A percentile compares a stretch with the other conserved stretches of the same genome.
These are phyloP conservation scores for Lichtheimia ornata DNA, from an alignment of 371 early-diverging fungal genomes.

Conservation along the genomic window DNA sequence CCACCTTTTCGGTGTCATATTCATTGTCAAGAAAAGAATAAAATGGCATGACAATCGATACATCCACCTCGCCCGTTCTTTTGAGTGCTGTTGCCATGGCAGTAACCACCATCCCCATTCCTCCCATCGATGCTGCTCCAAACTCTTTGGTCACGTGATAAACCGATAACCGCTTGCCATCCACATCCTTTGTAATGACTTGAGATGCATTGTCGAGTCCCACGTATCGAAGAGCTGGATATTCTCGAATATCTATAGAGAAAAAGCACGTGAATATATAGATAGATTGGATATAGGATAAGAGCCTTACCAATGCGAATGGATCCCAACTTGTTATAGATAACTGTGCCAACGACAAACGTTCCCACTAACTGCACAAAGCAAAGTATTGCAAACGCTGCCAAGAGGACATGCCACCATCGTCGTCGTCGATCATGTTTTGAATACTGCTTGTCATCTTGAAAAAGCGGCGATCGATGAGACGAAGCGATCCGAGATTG, in stretches of 20 bases:
- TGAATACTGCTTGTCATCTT: background rate
- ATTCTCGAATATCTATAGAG: slow-evolving; percentile 32
- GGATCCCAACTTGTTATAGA: slow-evolving; percentile 41
- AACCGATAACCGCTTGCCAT: slow-evolving; percentile 37
- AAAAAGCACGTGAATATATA: background rate
- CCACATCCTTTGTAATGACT: slow-evolving; percentile 13
- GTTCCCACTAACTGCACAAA: slow-evolving; percentile 37
- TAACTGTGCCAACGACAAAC: slow-evolving; percentile 35
- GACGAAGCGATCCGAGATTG: too few relatives aligned
- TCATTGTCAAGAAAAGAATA: slow-evolving; percentile 54
- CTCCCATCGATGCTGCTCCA: slow-evolving; percentile 55
- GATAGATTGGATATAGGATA: slow-evolving; percentile 11
- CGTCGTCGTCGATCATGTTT: slow-evolving; percentile 40
- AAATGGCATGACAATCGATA: slow-evolving; percentile 61
- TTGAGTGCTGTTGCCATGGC: slow-evolving; percentile 61
- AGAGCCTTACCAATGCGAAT: slow-evolving; percentile 54
- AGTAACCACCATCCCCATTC: slow-evolving; percentile 63
- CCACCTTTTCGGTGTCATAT: slow-evolving; percentile 23
- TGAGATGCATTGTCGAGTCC: slow-evolving; percentile 38
- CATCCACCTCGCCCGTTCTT: slow-evolving; percentile 40
- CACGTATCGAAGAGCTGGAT: slow-evolving; percentile 50
- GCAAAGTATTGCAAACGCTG: slow-evolving; percentile 35
- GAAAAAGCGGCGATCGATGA: too few relatives aligned
- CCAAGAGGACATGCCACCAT: slow-evolving; percentile 55
- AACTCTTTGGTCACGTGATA: slow-evolving; percentile 64